phyloP scores from a whole-genome alignment of 768 basidiomycete species.

The Scleroderma bovista region DNA sequence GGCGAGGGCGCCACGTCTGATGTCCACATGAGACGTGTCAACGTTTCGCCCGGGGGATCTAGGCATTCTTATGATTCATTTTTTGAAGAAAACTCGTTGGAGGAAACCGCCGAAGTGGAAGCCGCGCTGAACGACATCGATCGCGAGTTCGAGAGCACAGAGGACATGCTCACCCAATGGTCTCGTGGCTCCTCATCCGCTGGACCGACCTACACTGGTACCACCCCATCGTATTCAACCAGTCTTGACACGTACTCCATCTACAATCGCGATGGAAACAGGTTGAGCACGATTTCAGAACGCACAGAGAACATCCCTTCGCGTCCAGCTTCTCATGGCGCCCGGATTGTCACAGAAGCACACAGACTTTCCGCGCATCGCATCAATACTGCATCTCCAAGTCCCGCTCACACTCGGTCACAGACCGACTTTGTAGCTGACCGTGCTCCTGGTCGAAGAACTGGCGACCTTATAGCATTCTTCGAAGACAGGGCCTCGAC shows the following conservation, averaged over 20 bases:
- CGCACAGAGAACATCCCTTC: conserved; percentile 62
- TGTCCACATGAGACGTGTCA: conserved; percentile 46
- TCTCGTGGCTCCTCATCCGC: conserved; percentile 40
- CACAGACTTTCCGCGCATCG: conserved; percentile 43
- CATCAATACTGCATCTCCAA: conserved; percentile 33
- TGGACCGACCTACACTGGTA: conserved; percentile 25
- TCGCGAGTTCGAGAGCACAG: conserved; percentile 58
- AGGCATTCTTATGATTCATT: conserved; percentile 44
- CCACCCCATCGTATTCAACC: conserved; percentile 28
- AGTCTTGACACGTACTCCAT: conserved; percentile 35
- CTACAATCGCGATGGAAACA: conserved; percentile 38
- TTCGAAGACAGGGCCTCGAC: conserved; percentile 54
- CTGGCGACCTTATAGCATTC: conserved; percentile 68
- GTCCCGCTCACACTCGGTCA: conserved; percentile 44
- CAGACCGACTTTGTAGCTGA: conserved; percentile 52
- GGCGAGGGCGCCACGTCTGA: conserved; percentile 41
- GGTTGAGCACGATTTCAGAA: conserved; percentile 75
- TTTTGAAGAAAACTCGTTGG: conserved; percentile 48
- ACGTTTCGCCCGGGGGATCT: conserved; percentile 47
- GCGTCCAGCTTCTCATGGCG: conserved; percentile 44
- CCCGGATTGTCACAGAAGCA: conserved; percentile 37
- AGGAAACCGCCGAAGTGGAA: conserved; percentile 55
- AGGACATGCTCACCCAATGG: conserved; percentile 65
- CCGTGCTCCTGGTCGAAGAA: conserved; percentile 48
- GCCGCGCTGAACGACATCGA: conserved; percentile 62